Evolutionary conservation across 2,329 filamentous ascomycete genomes (phyloP).

Genomic region (Fusarium heterosporum): DNA sequence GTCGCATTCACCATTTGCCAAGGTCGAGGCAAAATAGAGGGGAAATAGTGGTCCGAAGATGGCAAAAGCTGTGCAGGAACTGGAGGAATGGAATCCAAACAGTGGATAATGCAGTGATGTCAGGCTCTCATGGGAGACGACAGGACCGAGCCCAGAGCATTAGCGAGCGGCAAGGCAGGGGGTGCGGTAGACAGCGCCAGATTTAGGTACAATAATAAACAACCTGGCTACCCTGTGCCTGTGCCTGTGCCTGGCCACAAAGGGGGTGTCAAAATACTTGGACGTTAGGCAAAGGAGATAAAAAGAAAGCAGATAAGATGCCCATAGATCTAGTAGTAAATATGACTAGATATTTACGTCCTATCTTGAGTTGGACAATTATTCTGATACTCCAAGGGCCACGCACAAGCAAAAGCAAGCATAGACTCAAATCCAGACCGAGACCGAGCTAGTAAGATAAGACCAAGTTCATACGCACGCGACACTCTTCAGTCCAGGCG

Average conservation of each 20-base stretch:
- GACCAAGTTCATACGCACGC: slow-evolving; percentile 29
- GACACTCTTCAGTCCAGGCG: slow-evolving; percentile 12
- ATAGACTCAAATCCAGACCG: slow-evolving; percentile 17
- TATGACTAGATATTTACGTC: no score
- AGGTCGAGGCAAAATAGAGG: slow-evolving; percentile 4
- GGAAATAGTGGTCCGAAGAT: slow-evolving; percentile 8
- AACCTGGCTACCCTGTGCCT: neutral
- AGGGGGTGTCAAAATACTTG: no score
- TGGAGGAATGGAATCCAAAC: slow-evolving; percentile 1
- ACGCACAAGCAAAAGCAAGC: slow-evolving; percentile 10
- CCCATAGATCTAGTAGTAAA: no score
- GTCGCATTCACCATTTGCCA: slow-evolving; percentile 22
- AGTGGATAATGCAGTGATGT: slow-evolving; percentile 31
- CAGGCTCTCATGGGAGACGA: slow-evolving; percentile 26
- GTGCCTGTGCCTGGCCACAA: neutral
- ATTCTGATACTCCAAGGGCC: neutral
- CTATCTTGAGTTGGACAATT: no score
- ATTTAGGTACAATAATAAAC: slow-evolving; percentile 1
- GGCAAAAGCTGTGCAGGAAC: slow-evolving; percentile 4
- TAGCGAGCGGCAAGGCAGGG: slow-evolving; percentile 40
- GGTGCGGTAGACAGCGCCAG: slow-evolving; percentile 18
- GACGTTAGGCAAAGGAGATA: no score
- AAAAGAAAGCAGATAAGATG: no score
- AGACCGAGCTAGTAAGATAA: slow-evolving; percentile 1
- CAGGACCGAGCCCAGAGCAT: neutral